phyloP scores from a whole-genome alignment of 2,329 filamentous ascomycete species.

The Paramyrothecium roridum region DNA sequence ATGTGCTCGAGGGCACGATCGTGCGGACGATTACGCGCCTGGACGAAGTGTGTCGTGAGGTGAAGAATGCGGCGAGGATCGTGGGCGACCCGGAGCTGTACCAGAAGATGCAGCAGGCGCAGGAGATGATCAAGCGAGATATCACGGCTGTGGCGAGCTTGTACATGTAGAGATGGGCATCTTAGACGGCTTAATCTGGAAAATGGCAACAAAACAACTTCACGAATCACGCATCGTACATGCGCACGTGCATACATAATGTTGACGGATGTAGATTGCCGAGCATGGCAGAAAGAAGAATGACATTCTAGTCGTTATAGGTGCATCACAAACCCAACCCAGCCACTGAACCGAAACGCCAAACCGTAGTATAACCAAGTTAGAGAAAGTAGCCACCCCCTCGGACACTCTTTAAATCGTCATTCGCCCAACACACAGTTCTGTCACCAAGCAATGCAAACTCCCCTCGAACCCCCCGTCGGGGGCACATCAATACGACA shows the following conservation, averaged over 20 bases:
- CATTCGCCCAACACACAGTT: neutral
- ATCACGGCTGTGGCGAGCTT: conserved; percentile 86
- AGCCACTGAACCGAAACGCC: neutral
- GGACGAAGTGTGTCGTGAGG: conserved; percentile 94
- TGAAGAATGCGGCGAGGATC: conserved; percentile 93
- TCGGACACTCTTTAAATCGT: too few relatives aligned
- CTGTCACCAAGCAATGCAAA: neutral
- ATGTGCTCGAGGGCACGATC: conserved; percentile 96
- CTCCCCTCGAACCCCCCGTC: neutral
- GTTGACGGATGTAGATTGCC: too few relatives aligned
- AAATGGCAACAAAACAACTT: too few relatives aligned
- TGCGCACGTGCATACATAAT: too few relatives aligned
- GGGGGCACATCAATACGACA: neutral
- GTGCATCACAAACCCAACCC: neutral
- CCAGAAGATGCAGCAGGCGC: conserved; percentile 93
- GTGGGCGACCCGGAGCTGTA: conserved; percentile 93
- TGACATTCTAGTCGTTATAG: neutral
- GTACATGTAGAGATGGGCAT: conserved; percentile 64
- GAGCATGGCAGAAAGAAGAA: neutral
- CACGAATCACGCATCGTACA: too few relatives aligned
- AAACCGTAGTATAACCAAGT: neutral
- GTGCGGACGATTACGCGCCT: conserved; percentile 90
- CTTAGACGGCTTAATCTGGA: neutral
- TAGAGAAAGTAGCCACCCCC: neutral
- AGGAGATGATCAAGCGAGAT: conserved; percentile 97